Base-by-base conservation (phyloP, 345 rosid genomes). In the Eucalyptus caleyi region DNA sequence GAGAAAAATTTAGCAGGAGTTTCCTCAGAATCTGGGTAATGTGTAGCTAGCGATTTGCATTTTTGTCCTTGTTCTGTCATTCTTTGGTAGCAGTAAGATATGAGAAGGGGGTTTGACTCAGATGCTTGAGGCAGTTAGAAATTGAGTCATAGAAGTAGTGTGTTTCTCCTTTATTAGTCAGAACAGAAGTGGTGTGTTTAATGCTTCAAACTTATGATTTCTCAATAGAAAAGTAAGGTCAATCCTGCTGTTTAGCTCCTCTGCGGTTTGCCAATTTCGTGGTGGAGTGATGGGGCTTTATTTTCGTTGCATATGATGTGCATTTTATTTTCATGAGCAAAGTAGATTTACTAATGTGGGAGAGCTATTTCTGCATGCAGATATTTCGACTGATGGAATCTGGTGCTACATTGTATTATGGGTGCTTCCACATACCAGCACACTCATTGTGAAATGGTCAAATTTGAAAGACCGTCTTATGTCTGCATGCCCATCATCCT, bases 381-480 rank as follows among this genome's bases (percentile, higher is more conserved):
- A 97, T 96, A 93, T 97, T 89, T 95, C 99, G 32, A 96, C 98
- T 1, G 98, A 97, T 94, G 98, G 98, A 88, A 94, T 89, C 89
- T 96, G 98, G 98, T 97, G 97, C 91, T 96, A 93, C 91, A 56
- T 97, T 45, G 96, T 96, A 6, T 92, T 97, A 62, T 97, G 97
- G 97, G 99, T 97, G 86, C 91, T 94, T 91, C 98, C 96, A 50
- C 90, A 88, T 90, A 91, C 93, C 77, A 90, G 92, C 85, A 93
- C 93, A 14, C 87, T 91, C 24, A 89, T 87, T 49, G 37, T 96
- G 24, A 95, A 95, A 93, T 96, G 99, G 98, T 89, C 95, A 11
- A 95, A 94, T 91, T 92, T 97, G 94, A 95, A 95, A 93, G 91
- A 93, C 86, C 95, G 97, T 23, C 97, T 97, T 89, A 87, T 92